phyloP scores from a whole-genome alignment of 2,329 filamentous ascomycete species.

The Meredithiella fracta region DNA sequence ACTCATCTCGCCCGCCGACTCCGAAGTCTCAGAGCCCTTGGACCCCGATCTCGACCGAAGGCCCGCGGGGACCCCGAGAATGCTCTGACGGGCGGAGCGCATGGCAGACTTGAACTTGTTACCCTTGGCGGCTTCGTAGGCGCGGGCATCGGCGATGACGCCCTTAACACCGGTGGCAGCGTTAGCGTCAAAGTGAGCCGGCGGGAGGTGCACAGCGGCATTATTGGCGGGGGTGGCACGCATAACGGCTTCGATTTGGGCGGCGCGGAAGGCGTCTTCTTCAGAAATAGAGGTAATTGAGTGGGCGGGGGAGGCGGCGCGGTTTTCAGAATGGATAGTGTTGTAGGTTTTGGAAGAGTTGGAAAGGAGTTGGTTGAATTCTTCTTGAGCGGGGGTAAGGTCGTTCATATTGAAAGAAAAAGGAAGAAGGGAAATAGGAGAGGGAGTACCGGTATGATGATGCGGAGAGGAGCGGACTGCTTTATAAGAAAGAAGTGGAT shows the following conservation, averaged over 20 bases:
- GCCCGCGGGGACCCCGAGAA: conserved; percentile 31
- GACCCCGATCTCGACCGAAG: conserved; percentile 19
- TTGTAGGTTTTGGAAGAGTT: conserved; percentile 28
- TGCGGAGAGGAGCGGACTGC: not conserved
- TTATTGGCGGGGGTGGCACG: conserved; percentile 38
- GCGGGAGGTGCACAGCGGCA: conserved; percentile 42
- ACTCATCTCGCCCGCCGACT: conserved; percentile 18
- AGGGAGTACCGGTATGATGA: not conserved
- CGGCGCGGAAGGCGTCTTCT: conserved; percentile 36
- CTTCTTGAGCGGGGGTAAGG: conserved; percentile 45
- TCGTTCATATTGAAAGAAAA: conserved; percentile 32
- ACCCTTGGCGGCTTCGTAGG: conserved; percentile 52
- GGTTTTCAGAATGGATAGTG: conserved; percentile 41
- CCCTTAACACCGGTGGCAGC: conserved; percentile 70
- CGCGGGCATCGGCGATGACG: conserved; percentile 68
- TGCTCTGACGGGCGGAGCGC: conserved; percentile 36
- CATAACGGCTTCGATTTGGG: conserved; percentile 47
- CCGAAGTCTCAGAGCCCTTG: conserved; percentile 32
- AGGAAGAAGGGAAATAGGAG: conserved; percentile 15
- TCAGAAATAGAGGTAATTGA: conserved; percentile 36
- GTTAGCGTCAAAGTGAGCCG: conserved; percentile 46
- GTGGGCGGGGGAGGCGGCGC: conserved; percentile 26
- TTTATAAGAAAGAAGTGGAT: conserved; percentile 8
- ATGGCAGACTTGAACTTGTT: conserved; percentile 37
- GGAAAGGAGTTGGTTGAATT: conserved; percentile 46